Evolutionary conservation across 805 yeast genomes (phyloP), one percentile per base, ranked within the genome.

Genomic region (Wickerhamomyces silvicola): DNA sequence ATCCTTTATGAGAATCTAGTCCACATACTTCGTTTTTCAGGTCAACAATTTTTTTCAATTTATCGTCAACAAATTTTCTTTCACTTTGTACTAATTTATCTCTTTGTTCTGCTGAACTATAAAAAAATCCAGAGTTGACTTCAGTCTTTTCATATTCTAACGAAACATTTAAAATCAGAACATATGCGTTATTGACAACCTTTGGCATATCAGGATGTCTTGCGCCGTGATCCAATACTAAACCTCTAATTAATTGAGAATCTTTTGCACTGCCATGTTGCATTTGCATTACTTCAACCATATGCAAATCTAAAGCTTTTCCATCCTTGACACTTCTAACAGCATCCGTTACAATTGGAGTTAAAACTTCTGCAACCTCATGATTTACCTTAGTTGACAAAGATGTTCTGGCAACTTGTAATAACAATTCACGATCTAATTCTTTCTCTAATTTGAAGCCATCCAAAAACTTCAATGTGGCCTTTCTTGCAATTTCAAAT

Each of bases 151-250:
- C 98, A 59, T 92, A 92, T 61, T 92, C 98, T 47, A 92, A 67
- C 6, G 95, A 84, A 27, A 92, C 98, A 57, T 92, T 92, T 48
- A 92, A 71, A 33, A 85, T 92, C 54, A 92, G 70, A 21, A 92
- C 78, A 50, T 75, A 67, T 2, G 96, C 96, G 57, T 92, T 85
- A 42, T 75, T 72, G 13, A 92, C 80, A 34, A 78, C 64, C 44
- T 78, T 82, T 37, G 98, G 98, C 98, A 92, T 92, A 60, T 92
- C 98, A 28, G 98, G 98, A 67, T 92, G 98, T 57, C 98, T 77
- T 12, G 96, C 97, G 45, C 98, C 98, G 57, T 92, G 98, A 58
- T 92, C 98, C 43, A 92, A 70, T 22, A 92, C 98, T 46, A 92
- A 72, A 28, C 98, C 98, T 48, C 73, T 78, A 43, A 92, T 68